phyloP scores from a whole-genome alignment of 2,329 filamentous ascomycete species.

The Blastomyces silverae region DNA sequence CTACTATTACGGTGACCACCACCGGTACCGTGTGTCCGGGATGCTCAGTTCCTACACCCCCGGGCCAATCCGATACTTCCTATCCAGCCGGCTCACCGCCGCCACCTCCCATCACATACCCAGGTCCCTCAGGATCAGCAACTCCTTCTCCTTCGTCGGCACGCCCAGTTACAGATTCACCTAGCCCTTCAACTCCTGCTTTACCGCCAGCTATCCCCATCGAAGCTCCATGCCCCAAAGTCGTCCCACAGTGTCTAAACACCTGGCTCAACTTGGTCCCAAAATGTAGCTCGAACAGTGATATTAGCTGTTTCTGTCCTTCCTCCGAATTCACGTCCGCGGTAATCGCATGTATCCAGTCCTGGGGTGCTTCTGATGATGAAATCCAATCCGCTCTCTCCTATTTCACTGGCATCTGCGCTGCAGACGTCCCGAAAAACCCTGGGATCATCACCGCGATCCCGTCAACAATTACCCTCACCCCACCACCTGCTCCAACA shows the following conservation, averaged over 20 bases:
- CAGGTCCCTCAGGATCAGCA: not conserved
- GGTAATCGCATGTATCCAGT: slow-evolving; percentile 73
- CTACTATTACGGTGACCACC: slow-evolving; percentile 38
- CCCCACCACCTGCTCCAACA: slow-evolving; percentile 47
- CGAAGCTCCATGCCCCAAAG: slow-evolving; percentile 50
- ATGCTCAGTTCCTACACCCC: slow-evolving; percentile 8
- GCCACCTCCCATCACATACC: slow-evolving; percentile 14
- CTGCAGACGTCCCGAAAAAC: slow-evolving; percentile 64
- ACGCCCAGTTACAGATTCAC: not conserved
- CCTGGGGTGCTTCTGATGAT: slow-evolving; percentile 61
- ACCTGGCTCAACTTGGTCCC: slow-evolving; percentile 68
- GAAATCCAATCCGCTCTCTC: slow-evolving; percentile 64
- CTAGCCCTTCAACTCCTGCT: not conserved
- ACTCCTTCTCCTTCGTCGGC: not conserved
- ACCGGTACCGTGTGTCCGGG: slow-evolving; percentile 27
- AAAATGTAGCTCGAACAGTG: slow-evolving; percentile 75
- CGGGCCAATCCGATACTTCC: slow-evolving; percentile 26
- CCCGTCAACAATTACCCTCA: slow-evolving; percentile 53
- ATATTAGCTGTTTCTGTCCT: slow-evolving; percentile 80
- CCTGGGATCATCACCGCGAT: slow-evolving; percentile 77
- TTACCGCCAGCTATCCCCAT: not conserved
- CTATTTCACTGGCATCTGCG: slow-evolving; percentile 91
- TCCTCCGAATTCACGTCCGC: slow-evolving; percentile 66
- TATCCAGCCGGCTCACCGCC: slow-evolving; percentile 27
- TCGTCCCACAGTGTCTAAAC: slow-evolving; percentile 84